Base-by-base conservation (phyloP, 805 yeast species). In the Saturnispora besseyi region DNA sequence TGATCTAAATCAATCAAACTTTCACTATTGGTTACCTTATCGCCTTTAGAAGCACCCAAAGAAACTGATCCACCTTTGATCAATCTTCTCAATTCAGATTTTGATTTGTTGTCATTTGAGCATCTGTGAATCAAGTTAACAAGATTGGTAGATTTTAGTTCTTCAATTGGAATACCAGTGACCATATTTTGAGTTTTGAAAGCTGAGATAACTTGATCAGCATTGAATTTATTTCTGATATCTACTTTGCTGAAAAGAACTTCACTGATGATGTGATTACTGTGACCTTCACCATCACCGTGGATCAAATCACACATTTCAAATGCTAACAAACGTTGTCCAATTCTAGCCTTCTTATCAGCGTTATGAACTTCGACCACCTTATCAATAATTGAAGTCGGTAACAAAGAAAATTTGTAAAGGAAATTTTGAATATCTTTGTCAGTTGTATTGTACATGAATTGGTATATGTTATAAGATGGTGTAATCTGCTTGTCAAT, bases 221-320 rank as follows among this genome's bases (percentile, higher is more conserved):
- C 74, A 10, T 74, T 60, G 24, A 73, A 59, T n/a, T 76, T 77
- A 43, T 36, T 37, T n/a, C 32, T 33, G 21, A 52, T 47, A 55
- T 53, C 45, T 48, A 55, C 22, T 44, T 55, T 51, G 51, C 62
- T 45, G 64, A 81, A 89, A 37, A 89, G 62, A 48, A 85, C 75
- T 5, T 81, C 75, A 13, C 95, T 82, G 13, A 87, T 75, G 22
- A 75, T 69, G 21, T 79, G 77, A 56, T 93, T 86, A 36, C 79
- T 76, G 26, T 75, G 71, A 3, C 96, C 90, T 9, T 75, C 74
- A 4, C 89, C 91, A 8, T 71, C 73, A 0, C 98, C 98, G 65
- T 90, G 96, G 40, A 93, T 74, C 59, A 93, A 71, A 59, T 88
- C 95, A 6, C 91, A 84, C 44, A 90, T 85, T 61, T 91, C 96